Conservation (phyloP, 2,329 filamentous ascomycete genomes). For the Emergomyces africanus region DNA sequence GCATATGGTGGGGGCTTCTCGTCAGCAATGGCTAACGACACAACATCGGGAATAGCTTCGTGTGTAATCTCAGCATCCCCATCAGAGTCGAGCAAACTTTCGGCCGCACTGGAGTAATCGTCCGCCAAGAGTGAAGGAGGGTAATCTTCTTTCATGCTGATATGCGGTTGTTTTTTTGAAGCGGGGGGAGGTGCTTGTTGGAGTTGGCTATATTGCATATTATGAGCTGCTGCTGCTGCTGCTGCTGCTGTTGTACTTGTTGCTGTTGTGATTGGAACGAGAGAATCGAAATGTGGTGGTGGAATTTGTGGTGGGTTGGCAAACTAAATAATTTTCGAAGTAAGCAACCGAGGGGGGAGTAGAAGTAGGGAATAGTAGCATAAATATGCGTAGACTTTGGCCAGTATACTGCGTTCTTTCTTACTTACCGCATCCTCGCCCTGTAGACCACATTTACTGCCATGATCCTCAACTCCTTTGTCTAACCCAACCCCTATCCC, state of each 20-base stretch:
- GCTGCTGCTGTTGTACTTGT: not conserved
- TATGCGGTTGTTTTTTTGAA: not conserved
- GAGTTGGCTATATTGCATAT: not conserved
- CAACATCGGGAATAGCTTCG: not conserved
- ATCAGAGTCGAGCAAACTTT: not conserved
- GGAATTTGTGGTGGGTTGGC: not conserved
- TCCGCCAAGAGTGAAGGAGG: not conserved
- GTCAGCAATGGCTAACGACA: not conserved
- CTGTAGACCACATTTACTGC: not conserved
- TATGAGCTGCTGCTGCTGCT: not conserved
- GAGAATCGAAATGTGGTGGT: not conserved
- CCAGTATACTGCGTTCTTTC: not conserved
- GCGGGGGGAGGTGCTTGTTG: not conserved
- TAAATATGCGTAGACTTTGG: not conserved
- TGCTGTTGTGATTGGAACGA: not conserved
- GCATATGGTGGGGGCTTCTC: not conserved
- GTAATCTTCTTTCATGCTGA: not conserved
- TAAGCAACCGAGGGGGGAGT: not conserved
- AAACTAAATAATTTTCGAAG: not conserved
- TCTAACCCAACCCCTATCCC: not conserved
- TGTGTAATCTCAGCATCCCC: not conserved
- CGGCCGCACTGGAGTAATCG: not conserved
- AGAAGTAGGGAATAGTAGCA: not conserved
- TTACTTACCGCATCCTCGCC: not conserved
- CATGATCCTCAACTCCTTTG: not conserved